Evolutionary conservation across 805 yeast species (phyloP), one percentile per base, ranked within the genome.

Genomic region (Lachancea meyersii): DNA sequence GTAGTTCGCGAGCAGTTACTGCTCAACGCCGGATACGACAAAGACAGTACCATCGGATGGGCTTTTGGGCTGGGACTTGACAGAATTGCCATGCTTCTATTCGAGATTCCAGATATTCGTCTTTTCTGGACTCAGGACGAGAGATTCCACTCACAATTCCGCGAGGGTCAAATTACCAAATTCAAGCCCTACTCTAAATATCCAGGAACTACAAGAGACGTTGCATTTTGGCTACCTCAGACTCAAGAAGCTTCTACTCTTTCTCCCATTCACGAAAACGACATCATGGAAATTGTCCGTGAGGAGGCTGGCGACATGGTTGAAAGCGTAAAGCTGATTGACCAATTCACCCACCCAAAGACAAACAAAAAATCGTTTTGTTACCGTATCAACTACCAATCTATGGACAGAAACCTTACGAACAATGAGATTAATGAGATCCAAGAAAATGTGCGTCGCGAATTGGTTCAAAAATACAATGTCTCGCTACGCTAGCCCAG

Each of bases 31-130:
- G 94, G 86, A 0, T 69, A 81, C 40, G 65, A 73, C 19, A 57
- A 64, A 14, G 57, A 68, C 34, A 73, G 78, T 46, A 75, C 79
- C 19, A 71, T 91, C 35, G 94, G 96, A 2, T 93, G 98, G 97
- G 98, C 98, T 1, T 93, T 93, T 67, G 98, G 98, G 16, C 72
- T 93, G 40, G 98, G 98, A 0, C 71, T 93, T 38, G 98, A 93
- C 62, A 74, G 98, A 57, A 78, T 91, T 45, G 97, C 98, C 28
- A 93, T 93, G 98, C 68, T 93, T 16, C 69, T 93, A 40, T 93
- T 89, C 66, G 96, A 94, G 18, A 82, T 93, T 35, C 97, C 97
- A 1, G 98, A 93, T 60, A 93, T 93, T 48, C 73, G 98, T 49
- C 67, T 91, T 36, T 86, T 93, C 63, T 93, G 98, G 98, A 75